Conservation (phyloP, 2,329 filamentous ascomycete species). For the Trichoderma semiorbis region DNA sequence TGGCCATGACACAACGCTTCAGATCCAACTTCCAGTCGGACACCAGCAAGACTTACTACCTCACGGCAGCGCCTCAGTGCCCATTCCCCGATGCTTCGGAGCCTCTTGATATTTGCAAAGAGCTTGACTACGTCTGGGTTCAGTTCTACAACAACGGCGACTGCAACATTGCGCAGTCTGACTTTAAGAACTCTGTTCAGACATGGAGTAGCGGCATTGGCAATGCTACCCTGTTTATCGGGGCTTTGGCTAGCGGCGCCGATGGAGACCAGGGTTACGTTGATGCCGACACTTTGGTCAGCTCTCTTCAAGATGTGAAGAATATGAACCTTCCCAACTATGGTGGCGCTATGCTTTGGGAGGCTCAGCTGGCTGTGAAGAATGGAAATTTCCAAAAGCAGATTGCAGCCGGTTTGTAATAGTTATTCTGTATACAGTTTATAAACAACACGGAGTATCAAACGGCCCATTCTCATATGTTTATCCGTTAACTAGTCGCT, state of each 20-base stretch:
- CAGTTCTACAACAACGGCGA: conserved; percentile 62
- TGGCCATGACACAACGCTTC: not conserved
- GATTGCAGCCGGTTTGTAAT: not conserved
- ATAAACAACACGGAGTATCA: not conserved
- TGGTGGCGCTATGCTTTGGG: not conserved
- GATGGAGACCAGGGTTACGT: not conserved
- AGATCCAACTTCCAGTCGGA: not conserved
- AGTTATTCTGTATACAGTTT: not conserved
- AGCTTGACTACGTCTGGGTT: not conserved
- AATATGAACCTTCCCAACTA: not conserved
- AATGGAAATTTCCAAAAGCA: not conserved
- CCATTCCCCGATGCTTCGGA: not conserved
- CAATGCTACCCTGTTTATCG: conserved; percentile 57
- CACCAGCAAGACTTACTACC: not conserved
- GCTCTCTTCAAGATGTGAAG: not conserved
- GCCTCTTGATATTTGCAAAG: not conserved
- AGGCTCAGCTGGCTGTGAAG: not conserved
- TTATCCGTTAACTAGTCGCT: too few relatives aligned
- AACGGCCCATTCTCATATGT: too few relatives aligned
- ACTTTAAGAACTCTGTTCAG: conserved; percentile 61
- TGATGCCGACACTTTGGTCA: not conserved
- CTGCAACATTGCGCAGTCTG: conserved; percentile 47
- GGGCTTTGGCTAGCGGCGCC: conserved; percentile 49
- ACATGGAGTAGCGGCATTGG: conserved; percentile 59
- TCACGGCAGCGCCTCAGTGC: not conserved